These are phyloP conservation scores for Schoenoplectus triqueter DNA, from an alignment of 202 grass and related monocot genomes.

Conservation along the genomic window DNA sequence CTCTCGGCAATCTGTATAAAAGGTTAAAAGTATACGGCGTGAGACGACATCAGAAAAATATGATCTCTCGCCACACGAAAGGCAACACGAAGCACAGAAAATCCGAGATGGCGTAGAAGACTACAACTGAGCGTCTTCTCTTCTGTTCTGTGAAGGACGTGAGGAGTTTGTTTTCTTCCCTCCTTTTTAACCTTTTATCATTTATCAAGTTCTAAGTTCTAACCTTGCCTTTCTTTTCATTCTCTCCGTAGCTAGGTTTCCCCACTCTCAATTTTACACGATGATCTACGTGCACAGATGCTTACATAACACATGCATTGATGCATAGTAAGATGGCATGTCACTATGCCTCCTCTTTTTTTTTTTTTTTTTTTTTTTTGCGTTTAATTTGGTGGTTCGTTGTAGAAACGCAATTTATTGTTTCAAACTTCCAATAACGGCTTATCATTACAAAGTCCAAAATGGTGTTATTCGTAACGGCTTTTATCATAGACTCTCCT, in stretches of 20 bases:
- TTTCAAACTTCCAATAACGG: background rate
- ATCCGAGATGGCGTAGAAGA: background rate
- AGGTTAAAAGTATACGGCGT: no score
- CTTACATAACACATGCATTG: background rate
- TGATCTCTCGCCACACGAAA: background rate
- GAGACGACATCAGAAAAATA: no score
- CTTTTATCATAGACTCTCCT: background rate
- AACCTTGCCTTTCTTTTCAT: conserved; percentile 22
- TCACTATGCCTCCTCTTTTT: background rate
- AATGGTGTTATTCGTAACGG: background rate
- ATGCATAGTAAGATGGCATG: no score
- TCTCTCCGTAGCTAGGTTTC: background rate
- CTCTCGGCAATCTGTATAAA: no score
- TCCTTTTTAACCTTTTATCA: background rate
- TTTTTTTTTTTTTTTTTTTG: background rate
- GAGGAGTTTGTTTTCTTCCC: conserved; percentile 28
- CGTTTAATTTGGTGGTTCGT: background rate
- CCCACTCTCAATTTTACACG: background rate
- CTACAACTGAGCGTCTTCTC: conserved; percentile 34
- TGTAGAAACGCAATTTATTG: background rate
- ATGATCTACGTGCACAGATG: background rate
- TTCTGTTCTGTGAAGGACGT: conserved; percentile 40
- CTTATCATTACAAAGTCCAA: background rate
- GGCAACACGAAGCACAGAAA: background rate
- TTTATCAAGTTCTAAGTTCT: background rate